Evolutionary conservation across 768 basidiomycete species (phyloP).

Genomic region (Leccinum longicurvipes): DNA sequence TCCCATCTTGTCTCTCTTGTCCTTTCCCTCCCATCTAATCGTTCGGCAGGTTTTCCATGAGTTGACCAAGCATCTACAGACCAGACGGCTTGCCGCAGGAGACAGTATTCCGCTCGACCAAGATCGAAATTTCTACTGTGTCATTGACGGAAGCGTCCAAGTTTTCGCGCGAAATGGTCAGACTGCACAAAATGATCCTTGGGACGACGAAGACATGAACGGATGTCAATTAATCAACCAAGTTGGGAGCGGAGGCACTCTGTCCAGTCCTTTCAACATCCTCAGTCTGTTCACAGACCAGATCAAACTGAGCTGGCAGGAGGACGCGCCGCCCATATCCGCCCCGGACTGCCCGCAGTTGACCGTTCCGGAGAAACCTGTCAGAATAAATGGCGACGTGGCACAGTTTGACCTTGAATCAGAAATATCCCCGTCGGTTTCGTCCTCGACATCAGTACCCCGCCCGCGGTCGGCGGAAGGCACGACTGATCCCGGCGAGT

Average conservation of each 20-base stretch:
- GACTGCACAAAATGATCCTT: conserved; percentile 49
- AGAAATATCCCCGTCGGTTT: conserved; percentile 35
- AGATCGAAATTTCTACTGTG: conserved; percentile 96
- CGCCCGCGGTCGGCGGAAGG: conserved; percentile 43
- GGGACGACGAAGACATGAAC: conserved; percentile 88
- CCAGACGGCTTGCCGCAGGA: conserved; percentile 90
- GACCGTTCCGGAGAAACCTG: conserved; percentile 26
- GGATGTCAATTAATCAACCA: conserved; percentile 96
- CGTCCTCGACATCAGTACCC: conserved; percentile 69
- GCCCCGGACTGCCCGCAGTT: conserved; percentile 23
- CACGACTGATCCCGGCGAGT: conserved; percentile 1
- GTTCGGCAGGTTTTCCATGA: conserved; percentile 84
- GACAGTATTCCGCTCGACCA: conserved; percentile 89
- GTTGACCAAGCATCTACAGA: conserved; percentile 93
- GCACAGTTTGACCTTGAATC: conserved; percentile 51
- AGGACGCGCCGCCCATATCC: conserved; percentile 38
- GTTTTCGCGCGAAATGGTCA: conserved; percentile 78
- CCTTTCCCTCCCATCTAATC: not conserved
- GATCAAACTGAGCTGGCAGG: conserved; percentile 89
- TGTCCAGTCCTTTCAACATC: conserved; percentile 96
- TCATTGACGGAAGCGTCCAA: conserved; percentile 96
- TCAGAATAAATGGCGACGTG: conserved; percentile 58
- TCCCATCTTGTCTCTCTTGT: not conserved
- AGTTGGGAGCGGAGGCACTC: conserved; percentile 91
- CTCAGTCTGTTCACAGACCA: conserved; percentile 95